Base-by-base conservation (phyloP, 2,329 filamentous ascomycete genomes). In the Aspergillus hortae region DNA sequence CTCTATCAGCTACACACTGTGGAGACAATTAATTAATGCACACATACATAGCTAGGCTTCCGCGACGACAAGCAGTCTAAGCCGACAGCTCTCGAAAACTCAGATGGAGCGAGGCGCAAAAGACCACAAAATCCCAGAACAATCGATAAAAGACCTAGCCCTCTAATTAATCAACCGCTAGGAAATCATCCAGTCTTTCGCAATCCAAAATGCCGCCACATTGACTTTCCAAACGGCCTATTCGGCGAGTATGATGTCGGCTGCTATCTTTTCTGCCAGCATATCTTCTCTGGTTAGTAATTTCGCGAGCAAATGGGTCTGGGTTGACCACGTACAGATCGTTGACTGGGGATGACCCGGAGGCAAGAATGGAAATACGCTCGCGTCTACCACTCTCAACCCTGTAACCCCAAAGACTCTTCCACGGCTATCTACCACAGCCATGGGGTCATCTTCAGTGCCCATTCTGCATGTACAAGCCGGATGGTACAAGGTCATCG, bases 221-320 rank as follows among this genome's bases (percentile, higher is more conserved):
- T 30, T 30, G 27, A 30, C 27, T 6, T 38, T n/a, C 15, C 35
- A 38, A n/a, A 38, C 15, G 35, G 14, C 35, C 14, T 17, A n/a
- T 38, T n/a, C 35, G 11, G 14, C 10, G 35, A 9, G 15, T 48
- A 56, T 48, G 27, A 69, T 67, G 46, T 66, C 61, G 19, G 62
- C 64, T 1, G 70, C 70, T 46, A 75, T 71, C 61, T 76, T 77
- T 56, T 77, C 73, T 1, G 73, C 74, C 9, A 77, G 57, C 56
- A 69, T 70, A 61, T 76, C 68, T 67, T 42, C 35, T 7, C 48
- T 48, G 7, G 17, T 60, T 14, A 60, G 49, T 11, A 36, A 23
- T 5, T 23, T 6, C 14, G 21, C 15, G 14, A 4, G 2, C 30
- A 35, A 17, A 44, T 17, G 48, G 21, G 61, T 6, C 6, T 3